A percentile compares a stretch with the other conserved stretches of the same genome.
Evolutionary conservation across 2,329 filamentous ascomycete species (phyloP).

Genomic region (Verticillium dahliae): DNA sequence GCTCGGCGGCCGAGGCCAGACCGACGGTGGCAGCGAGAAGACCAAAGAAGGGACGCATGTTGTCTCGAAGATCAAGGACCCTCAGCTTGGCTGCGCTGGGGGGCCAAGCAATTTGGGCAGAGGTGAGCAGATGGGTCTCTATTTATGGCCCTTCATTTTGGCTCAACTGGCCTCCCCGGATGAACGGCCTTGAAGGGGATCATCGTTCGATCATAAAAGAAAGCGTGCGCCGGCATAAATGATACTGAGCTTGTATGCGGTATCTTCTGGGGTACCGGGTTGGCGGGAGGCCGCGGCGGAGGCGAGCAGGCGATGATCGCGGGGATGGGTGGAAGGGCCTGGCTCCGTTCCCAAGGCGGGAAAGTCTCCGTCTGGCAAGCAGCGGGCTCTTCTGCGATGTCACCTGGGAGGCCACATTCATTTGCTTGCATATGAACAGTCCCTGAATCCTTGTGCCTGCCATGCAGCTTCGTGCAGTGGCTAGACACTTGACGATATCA

Average conservation of each 20-base stretch:
- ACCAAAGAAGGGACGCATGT: not conserved
- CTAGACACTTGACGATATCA: too few relatives aligned
- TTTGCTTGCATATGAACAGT: too few relatives aligned
- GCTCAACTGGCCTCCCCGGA: not conserved
- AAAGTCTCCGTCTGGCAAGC: not conserved
- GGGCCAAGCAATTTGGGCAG: not conserved
- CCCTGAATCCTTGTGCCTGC: too few relatives aligned
- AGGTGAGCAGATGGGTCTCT: not conserved
- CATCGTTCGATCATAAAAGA: not conserved
- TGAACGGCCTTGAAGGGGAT: not conserved
- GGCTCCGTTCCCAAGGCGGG: not conserved
- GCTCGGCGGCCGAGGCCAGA: constrained; percentile 5
- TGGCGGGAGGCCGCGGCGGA: not conserved
- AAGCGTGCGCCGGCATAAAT: not conserved
- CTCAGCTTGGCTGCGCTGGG: not conserved
- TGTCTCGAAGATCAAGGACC: not conserved
- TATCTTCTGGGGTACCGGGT: not conserved
- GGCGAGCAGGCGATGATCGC: not conserved
- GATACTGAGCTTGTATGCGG: not conserved
- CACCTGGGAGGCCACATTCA: too few relatives aligned
- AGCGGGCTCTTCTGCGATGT: not conserved
- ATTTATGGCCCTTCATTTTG: not conserved
- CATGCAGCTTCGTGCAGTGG: too few relatives aligned
- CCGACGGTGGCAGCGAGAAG: not conserved
- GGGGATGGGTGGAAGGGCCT: not conserved